phyloP scores from a whole-genome alignment of 176 grass and related monocot species.

The Puya raimondii region DNA sequence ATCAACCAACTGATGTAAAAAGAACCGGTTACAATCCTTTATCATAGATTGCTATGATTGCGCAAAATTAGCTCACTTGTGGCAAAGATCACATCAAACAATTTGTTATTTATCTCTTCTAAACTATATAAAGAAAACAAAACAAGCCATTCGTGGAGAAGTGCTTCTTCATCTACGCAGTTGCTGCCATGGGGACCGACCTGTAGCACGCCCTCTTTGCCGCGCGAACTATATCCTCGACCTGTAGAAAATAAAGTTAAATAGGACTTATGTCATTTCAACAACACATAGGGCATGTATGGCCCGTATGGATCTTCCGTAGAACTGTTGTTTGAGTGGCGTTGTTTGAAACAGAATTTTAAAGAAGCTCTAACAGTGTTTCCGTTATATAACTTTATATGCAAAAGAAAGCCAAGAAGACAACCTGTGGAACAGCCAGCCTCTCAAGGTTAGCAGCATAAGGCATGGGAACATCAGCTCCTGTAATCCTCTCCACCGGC shows the following conservation, averaged over 20 bases:
- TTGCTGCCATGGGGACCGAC: constrained; percentile 58
- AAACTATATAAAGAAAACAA: not conserved
- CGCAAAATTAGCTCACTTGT: not conserved
- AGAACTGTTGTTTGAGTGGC: too few species aligned
- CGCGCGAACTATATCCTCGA: constrained; percentile 88
- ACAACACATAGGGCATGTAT: too few species aligned
- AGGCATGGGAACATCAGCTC: constrained; percentile 91
- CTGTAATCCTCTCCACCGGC: constrained; percentile 85
- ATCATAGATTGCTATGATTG: not conserved
- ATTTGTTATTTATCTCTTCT: not conserved
- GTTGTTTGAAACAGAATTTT: too few species aligned
- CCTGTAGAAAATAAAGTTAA: constrained; percentile 23
- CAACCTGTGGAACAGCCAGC: constrained; percentile 88
- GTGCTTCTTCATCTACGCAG: constrained; percentile 30
- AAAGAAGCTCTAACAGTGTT: not conserved
- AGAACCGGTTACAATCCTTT: not conserved
- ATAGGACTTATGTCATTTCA: not conserved
- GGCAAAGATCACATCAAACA: not conserved
- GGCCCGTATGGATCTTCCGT: too few species aligned
- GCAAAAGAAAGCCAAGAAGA: not conserved
- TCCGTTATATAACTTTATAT: not conserved
- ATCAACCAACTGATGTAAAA: not conserved
- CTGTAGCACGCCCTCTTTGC: constrained; percentile 85
- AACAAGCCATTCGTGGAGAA: not conserved
- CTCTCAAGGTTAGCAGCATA: constrained; percentile 95